Percentiles rank a stretch among this genome's conserved stretches.
These are phyloP conservation scores for Cryptosporidium sp. DNA, from an alignment of 169 alveolate species.

Conservation along the genomic window DNA sequence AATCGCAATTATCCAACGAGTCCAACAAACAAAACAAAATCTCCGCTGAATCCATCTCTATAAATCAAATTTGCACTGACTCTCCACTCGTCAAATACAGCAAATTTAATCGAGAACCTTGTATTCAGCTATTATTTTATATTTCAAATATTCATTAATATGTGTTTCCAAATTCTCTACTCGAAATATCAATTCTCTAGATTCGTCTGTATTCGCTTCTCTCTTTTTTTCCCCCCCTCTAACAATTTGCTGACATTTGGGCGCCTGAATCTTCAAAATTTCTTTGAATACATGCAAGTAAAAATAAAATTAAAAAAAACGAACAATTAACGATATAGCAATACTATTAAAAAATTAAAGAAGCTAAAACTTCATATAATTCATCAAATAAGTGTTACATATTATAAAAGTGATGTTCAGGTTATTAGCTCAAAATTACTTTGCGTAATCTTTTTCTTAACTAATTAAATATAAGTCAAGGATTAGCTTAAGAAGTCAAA, in stretches of 20 bases:
- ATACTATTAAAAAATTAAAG: background rate
- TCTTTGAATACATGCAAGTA: slow-evolving; percentile 1
- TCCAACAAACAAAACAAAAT: slow-evolving; percentile 68
- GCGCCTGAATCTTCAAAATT: slow-evolving; percentile 8
- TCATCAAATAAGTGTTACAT: no score
- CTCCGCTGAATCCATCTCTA: slow-evolving; percentile 71
- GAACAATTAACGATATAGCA: background rate
- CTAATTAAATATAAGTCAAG: background rate
- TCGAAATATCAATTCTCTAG: background rate
- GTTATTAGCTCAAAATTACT: background rate
- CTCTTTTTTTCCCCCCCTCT: background rate
- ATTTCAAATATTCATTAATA: slow-evolving; percentile 2
- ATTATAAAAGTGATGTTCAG: no score
- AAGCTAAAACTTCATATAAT: background rate
- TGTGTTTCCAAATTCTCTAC: background rate
- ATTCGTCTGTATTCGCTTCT: background rate
- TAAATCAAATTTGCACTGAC: slow-evolving; percentile 11
- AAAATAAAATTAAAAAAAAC: background rate
- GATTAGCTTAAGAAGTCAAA: no score
- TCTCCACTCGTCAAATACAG: slow-evolving; percentile 5
- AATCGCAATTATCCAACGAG: slow-evolving; percentile 62
- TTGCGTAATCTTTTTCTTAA: background rate
- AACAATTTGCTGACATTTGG: background rate
- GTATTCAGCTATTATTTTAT: background rate
- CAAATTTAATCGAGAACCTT: background rate